phyloP scores from a whole-genome alignment of 2,329 filamentous ascomycete genomes.

The Colletotrichum costaricense region DNA sequence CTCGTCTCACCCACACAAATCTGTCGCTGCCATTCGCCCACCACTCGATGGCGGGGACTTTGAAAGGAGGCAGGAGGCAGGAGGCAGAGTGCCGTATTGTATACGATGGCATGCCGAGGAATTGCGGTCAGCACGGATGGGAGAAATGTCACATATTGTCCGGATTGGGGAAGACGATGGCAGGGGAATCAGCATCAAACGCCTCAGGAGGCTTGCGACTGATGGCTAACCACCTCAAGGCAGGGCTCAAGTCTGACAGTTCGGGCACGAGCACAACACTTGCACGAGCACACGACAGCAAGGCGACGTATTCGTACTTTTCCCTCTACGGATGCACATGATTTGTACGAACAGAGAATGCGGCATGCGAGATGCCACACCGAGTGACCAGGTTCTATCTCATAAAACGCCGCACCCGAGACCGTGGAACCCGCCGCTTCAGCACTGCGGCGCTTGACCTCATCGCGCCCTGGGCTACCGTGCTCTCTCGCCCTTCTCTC shows the following conservation, averaged over 20 bases:
- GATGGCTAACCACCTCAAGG: background rate
- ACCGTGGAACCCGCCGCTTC: slow-evolving; percentile 10
- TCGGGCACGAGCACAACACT: slow-evolving; percentile 6
- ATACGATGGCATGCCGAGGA: background rate
- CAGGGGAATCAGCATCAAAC: background rate
- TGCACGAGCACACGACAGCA: background rate
- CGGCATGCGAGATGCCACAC: slow-evolving; percentile 2
- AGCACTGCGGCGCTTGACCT: slow-evolving; percentile 24
- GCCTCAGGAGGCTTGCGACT: background rate
- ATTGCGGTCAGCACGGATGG: background rate
- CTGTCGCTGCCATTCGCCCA: background rate
- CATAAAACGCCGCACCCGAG: slow-evolving; percentile 28
- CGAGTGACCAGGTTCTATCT: slow-evolving; percentile 11
- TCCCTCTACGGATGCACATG: too few species aligned
- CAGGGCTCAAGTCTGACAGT: background rate
- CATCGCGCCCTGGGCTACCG: background rate
- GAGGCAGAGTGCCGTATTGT: background rate
- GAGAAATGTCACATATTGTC: background rate
- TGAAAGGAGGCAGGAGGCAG: background rate
- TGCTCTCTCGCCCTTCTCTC: background rate
- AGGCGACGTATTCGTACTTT: background rate
- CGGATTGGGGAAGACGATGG: background rate
- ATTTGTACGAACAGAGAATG: too few species aligned
- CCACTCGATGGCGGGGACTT: background rate
- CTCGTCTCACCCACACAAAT: slow-evolving; percentile 8